Evolutionary conservation across 176 grass and related monocot species (phyloP), one percentile per base, ranked within the genome.

Genomic region (Alloteropsis semialata): DNA sequence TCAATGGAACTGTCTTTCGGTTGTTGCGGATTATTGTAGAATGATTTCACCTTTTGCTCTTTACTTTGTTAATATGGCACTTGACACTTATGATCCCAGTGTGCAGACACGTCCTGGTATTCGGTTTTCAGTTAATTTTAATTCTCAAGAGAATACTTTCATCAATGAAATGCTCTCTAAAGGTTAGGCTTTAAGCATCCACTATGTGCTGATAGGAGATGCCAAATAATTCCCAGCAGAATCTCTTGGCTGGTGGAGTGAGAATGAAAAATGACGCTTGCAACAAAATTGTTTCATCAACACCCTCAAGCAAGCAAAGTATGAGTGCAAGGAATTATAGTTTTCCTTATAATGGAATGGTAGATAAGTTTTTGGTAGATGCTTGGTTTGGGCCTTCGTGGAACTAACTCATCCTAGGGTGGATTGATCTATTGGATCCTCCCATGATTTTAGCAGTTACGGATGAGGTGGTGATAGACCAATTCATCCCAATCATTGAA

Each of bases 211-310:
- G 48, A 84, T 80, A 80, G 75, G 49, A 73, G 16, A 78, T 75
- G 49, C 65, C 68, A 60, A 80, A 51, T 69, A 75, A 50, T 80
- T 84, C 76, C 51, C 22, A 69, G 50, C 38, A 74, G 67, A 90
- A 86, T 78, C 67, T 27, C 48, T 60, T 83, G 61, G 75, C 42
- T 82, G 59, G 74, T 90, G 79, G 68, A 87, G 74, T 74, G 51
- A 70, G 79, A 90, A 83, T 83, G 79, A 83, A 63, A 63, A 46
- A 79, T 42, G 46, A 51, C 63, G 59, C 58, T 50, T 50, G 46
- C n/a, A 42, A 21, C 30, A 22, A 4, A 78, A 73, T 78, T 77
- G 56, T 77, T 65, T 17, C 51, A 0, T 50, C 5, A 54, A 37
- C 71, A 30, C 37, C 51, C 63, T 65, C 32, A 6, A 56, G 18